Evolutionary conservation across 371 early-diverging fungal species (phyloP).

Genomic region (Hamiltosporidium magnivora): DNA sequence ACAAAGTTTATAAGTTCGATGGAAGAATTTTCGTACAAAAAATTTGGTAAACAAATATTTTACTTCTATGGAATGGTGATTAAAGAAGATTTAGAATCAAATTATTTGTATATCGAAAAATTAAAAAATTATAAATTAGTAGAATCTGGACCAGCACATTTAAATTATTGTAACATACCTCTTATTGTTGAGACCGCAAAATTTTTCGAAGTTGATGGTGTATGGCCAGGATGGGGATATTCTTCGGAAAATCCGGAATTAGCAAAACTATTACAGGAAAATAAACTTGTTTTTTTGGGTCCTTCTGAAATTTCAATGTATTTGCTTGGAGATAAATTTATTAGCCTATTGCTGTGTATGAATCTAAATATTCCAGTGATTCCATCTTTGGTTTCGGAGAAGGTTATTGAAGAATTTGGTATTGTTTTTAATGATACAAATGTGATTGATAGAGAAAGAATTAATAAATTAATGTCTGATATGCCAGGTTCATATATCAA

Average conservation of each 20-base stretch:
- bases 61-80: conserved; percentile 78
- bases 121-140: conserved; percentile 90
- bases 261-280: conserved; percentile 68
- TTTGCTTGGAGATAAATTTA: conserved; percentile 88
- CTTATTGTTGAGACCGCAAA: conserved; percentile 88
- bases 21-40: background rate
- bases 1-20: conserved; percentile 35
- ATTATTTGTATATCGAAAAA: conserved; percentile 91
- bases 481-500: background rate
- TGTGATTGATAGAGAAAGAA: no score
- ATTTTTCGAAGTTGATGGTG: conserved; percentile 72
- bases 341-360: conserved; percentile 88
- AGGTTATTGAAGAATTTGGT: conserved; percentile 29
- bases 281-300: conserved; percentile 79
- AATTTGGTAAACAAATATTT: conserved; percentile 54
- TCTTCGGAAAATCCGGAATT: conserved; percentile 89
- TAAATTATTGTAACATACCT: conserved; percentile 90
- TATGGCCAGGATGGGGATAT: conserved; percentile 82
- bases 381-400: conserved; percentile 77
- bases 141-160: conserved; percentile 80
- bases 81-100: conserved; percentile 73
- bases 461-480: no score
- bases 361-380: conserved; percentile 81
- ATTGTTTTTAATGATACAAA: no score
- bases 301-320: conserved; percentile 94